These are phyloP conservation scores for Xylariaceae sp. DNA, from an alignment of 2,329 filamentous ascomycete species.

Conservation along the genomic window DNA sequence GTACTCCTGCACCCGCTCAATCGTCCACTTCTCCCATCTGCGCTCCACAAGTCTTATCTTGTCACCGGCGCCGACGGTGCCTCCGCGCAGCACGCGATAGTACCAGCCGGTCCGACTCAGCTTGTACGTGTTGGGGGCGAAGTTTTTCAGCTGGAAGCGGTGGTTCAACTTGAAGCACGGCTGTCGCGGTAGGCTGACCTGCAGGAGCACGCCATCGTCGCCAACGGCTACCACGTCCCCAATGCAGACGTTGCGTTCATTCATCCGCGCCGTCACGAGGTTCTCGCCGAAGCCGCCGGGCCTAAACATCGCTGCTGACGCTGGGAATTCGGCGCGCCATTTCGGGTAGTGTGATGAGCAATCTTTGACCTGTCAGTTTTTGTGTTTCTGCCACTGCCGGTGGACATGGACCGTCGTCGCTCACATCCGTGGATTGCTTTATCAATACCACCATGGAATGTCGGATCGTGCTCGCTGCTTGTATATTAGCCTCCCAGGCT, in stretches of 20 bases:
- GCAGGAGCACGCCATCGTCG: slow-evolving; percentile 44
- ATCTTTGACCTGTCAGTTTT: slow-evolving; percentile 35
- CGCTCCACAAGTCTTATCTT: slow-evolving; percentile 52
- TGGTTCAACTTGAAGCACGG: slow-evolving; percentile 69
- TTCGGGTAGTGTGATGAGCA: slow-evolving; percentile 54
- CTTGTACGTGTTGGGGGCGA: slow-evolving; percentile 54
- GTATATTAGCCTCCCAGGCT: too few relatives aligned
- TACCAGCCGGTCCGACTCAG: slow-evolving; percentile 61
- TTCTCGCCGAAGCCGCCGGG: slow-evolving; percentile 64
- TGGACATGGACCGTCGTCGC: slow-evolving; percentile 16
- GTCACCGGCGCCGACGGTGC: slow-evolving; percentile 52
- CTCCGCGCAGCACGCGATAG: slow-evolving; percentile 56
- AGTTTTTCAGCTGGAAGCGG: slow-evolving; percentile 59
- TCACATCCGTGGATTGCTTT: slow-evolving; percentile 59
- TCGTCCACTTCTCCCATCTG: slow-evolving; percentile 55
- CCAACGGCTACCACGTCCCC: slow-evolving; percentile 49
- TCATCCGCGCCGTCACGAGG: slow-evolving; percentile 52
- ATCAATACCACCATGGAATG: slow-evolving; percentile 58
- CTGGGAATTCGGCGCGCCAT: slow-evolving; percentile 51
- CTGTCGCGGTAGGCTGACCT: slow-evolving; percentile 58
- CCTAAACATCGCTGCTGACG: slow-evolving; percentile 45
- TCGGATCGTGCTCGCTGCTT: slow-evolving; percentile 58
- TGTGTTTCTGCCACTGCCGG: too few relatives aligned
- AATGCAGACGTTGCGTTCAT: slow-evolving; percentile 62
- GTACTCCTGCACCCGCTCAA: slow-evolving; percentile 60